Evolutionary conservation across 306 rosid species (phyloP), one percentile per base, ranked within the genome.

Genomic region (Sphenostylis stenocarpa): DNA sequence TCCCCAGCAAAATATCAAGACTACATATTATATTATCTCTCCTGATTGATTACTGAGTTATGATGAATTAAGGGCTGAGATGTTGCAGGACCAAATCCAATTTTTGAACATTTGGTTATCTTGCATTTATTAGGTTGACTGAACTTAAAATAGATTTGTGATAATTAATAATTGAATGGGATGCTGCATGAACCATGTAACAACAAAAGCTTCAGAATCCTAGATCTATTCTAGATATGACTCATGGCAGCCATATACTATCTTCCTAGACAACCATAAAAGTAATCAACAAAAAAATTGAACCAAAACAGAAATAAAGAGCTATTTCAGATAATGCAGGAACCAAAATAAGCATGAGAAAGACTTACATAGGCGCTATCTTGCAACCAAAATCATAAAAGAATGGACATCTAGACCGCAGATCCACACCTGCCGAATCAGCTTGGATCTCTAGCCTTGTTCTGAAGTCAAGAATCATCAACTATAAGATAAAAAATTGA

Each of bases 321-420:
- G 43, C 26, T 58, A 31, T 75, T 63, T 61, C 73, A 48, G 36
- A 49, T 53, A 17, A 48, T 39, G 64, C 21, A 45, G 58, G 34
- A 77, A 78, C n/a, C n/a, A 81, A 31, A 60, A 68, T 17, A 43
- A 52, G 77, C 33, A 14, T 13, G 3, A 14, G n/a, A 64, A 63
- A 76, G 45, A 86, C 96, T 90, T 62, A 90, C 98, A 89, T 34
- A 63, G 96, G 97, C 77, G 96, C 97, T 67, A 95, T 80, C 88
- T 92, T 95, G 92, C 97, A 95, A 87, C 98, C 98, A 82, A 92
- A 92, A 83, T 95, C 98, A 44, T 92, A 95, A 68, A 95, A 95
- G 81, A 84, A 90, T 62, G 83, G 87, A 77, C 98, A 86, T 75
- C 92, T 88, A 58, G 96, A 92, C 87, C 89, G 88, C 72, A 95